Base-by-base conservation (phyloP, 2,329 filamentous ascomycete species). In the Lithohypha guttulata region DNA sequence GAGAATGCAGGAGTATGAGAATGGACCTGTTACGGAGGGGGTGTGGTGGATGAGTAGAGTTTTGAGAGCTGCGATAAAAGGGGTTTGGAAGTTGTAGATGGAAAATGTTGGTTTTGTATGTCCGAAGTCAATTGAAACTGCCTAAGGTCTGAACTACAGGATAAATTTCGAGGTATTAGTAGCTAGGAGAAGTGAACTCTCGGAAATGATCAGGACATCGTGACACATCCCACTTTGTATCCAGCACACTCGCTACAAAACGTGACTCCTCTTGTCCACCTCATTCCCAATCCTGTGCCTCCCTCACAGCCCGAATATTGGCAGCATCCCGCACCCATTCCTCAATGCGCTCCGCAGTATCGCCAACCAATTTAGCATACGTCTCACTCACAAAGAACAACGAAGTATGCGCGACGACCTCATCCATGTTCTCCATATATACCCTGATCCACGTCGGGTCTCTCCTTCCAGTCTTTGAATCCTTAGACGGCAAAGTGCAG, bases 401-500 rank as follows among this genome's bases (percentile, higher is more conserved):
- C 0, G 81, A 79, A 45, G 84, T 89, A 56, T 93, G 86, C 7
- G 86, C 87, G 5, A 75, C 78, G 1, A 93, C 81, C 59, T 93
- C 84, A 54, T 93, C 86, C 44, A 91, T 77, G 37, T 77, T 78
- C 42, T 80, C 72, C 82, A 95, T 91, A 52, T 77, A 79, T 2
- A 94, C 73, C 30, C 79, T 69, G 1, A 86, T 65, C 86, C 87
- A 94, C 11, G 78, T 74, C 3, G 71, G 63, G 55, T 93, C 84
- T 29, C 68, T 63, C 43, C 67, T 63, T 5, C 75, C 77, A 37
- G 58, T 62, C 41, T 65, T 66, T 19, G 19, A 13, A 36, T 71
- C 65, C 34, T 66, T 66, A 0, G 81, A 63, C 1, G 73, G 84
- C 2, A 89, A 61, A 50, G 78, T 76, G 61, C 85, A 91, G 58